Percentiles rank a stretch among this genome's conserved stretches.
phyloP scores from a whole-genome alignment of 352 stramenopile species.

The Pythium dissimile region DNA sequence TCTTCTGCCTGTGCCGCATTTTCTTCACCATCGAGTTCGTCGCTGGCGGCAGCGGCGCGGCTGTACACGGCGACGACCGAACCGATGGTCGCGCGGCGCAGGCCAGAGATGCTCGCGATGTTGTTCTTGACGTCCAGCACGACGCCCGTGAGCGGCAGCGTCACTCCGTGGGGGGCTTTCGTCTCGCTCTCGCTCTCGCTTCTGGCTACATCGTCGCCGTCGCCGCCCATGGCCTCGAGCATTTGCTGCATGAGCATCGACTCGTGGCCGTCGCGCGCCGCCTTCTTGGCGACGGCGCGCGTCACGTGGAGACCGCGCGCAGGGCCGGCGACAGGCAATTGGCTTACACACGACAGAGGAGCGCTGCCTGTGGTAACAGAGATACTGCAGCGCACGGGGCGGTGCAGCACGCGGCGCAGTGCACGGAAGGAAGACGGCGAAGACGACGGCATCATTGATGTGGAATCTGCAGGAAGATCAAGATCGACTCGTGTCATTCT shows the following conservation, averaged over 20 bases:
- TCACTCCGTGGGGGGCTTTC: conserved; percentile 1
- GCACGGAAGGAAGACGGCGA: not conserved
- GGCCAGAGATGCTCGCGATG: conserved; percentile 65
- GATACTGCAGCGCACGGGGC: not conserved
- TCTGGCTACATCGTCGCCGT: conserved; percentile 21
- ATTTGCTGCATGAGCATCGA: conserved; percentile 64
- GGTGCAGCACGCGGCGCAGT: conserved; percentile 11
- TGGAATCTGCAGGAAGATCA: not conserved
- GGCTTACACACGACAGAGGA: not conserved
- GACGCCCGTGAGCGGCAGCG: conserved; percentile 46
- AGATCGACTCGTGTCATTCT: conserved; percentile 1
- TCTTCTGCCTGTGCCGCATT: not conserved
- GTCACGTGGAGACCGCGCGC: conserved; percentile 8
- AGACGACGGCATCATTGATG: not conserved
- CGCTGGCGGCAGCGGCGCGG: conserved; percentile 7
- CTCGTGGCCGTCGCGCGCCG: conserved; percentile 42
- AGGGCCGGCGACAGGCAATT: too few species aligned
- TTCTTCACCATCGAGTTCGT: conserved; percentile 3
- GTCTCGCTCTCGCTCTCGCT: conserved; percentile 8
- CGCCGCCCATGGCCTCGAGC: conserved; percentile 58
- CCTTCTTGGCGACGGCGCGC: conserved; percentile 14
- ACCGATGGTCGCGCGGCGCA: conserved; percentile 67
- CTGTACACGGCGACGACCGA: conserved; percentile 57
- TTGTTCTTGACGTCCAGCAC: conserved; percentile 71
- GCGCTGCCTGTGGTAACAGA: not conserved